Conservation (phyloP, 306 rosid species). For the Vigna hirtella region DNA sequence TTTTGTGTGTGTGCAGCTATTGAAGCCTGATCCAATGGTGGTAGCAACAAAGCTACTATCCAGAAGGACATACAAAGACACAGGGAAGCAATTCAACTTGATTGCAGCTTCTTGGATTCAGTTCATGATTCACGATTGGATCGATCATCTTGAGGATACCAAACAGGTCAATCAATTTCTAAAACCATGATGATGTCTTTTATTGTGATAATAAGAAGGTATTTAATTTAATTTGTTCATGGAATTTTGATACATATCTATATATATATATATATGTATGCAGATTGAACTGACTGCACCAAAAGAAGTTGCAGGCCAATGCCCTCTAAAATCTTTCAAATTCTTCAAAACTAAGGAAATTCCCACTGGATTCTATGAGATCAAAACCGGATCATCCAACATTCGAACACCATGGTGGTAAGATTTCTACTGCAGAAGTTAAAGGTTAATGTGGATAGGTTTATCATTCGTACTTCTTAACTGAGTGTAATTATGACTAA, state of each 20-base stretch:
- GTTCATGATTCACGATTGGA: slow-evolving; percentile 75
- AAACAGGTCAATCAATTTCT: slow-evolving; percentile 39
- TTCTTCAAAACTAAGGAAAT: slow-evolving; percentile 65
- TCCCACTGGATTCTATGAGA: slow-evolving; percentile 42
- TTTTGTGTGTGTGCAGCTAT: slow-evolving; percentile 40
- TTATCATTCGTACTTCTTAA: not conserved
- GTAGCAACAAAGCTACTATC: slow-evolving; percentile 65
- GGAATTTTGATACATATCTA: not conserved
- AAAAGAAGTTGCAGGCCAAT: slow-evolving; percentile 47
- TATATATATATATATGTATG: slow-evolving; percentile 8
- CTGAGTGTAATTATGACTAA: too few species aligned
- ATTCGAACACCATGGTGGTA: slow-evolving; percentile 93
- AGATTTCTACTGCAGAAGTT: not conserved
- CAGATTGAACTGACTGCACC: too few species aligned
- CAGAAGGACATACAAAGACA: slow-evolving; percentile 53
- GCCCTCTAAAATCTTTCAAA: slow-evolving; percentile 78
- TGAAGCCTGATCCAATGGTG: slow-evolving; percentile 66
- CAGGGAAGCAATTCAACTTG: slow-evolving; percentile 66
- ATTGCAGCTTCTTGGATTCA: slow-evolving; percentile 80
- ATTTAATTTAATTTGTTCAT: too few species aligned
- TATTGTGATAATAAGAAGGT: not conserved
- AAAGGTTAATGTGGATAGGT: too few species aligned
- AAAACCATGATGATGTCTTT: not conserved
- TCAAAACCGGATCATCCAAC: slow-evolving; percentile 48
- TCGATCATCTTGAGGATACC: slow-evolving; percentile 67